A percentile compares a stretch with the other conserved stretches of the same genome.
Evolutionary conservation across 768 basidiomycete species (phyloP).

Genomic region (Clitopilus hobsonii): DNA sequence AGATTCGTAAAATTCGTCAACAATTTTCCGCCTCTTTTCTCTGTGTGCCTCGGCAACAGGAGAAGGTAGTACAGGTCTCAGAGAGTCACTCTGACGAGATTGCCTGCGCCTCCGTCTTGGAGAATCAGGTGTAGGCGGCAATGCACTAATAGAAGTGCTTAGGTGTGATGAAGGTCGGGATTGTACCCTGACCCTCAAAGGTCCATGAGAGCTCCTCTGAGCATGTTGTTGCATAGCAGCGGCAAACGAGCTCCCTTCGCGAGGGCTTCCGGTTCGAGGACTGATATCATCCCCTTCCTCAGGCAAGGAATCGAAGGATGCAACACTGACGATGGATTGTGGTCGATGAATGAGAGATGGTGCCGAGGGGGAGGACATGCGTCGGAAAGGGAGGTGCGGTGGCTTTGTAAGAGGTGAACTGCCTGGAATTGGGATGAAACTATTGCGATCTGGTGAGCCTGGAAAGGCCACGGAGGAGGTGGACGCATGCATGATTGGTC

Average conservation of each 20-base stretch:
- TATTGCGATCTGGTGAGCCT: background rate
- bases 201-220: conserved; percentile 21
- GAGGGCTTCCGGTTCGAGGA: conserved; percentile 6
- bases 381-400: conserved; percentile 55
- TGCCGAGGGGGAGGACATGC: conserved; percentile 55
- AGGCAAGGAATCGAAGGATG: conserved; percentile 68
- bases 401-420: conserved; percentile 15
- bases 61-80: conserved; percentile 20
- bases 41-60: conserved; percentile 40
- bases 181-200: background rate
- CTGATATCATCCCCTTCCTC: conserved; percentile 34
- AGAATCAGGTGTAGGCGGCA: conserved; percentile 33
- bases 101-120: conserved; percentile 28
- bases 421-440: background rate
- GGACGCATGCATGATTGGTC: background rate
- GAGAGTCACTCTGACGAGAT: conserved; percentile 27
- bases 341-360: conserved; percentile 45
- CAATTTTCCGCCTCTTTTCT: conserved; percentile 59
- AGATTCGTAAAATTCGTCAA: conserved; percentile 79
- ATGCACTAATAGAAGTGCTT: background rate
- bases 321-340: conserved; percentile 64
- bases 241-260: conserved; percentile 20
- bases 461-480: background rate
- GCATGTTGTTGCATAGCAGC: conserved; percentile 26
- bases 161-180: conserved; percentile 15